Base-by-base conservation (phyloP, 768 basidiomycete genomes). In the Leccinum subtestaceum region DNA sequence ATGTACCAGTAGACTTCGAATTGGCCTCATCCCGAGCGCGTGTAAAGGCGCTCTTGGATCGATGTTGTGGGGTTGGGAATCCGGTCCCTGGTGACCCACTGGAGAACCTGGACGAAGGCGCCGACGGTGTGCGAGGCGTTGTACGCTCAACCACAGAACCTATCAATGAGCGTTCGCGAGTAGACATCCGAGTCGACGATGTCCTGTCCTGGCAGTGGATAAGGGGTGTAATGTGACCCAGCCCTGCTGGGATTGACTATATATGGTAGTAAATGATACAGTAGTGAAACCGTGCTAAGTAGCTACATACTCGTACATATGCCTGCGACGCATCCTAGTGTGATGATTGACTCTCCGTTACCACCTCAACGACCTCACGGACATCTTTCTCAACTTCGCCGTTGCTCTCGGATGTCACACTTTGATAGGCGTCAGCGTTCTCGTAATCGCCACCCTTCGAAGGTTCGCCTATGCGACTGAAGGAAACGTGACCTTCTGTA, bases 21-120 rank as follows among this genome's bases (percentile, higher is more conserved):
- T 56, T 50, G 9, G 56, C 53, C 45, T 72, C 76, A 38, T 83
- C 81, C 61, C 78, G 73, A 36, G 74, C 77, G 3, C 81, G 78
- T 15, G 80, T 74, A 74, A 87, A 87, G 19, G 84, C 82, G 60
- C 86, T 87, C 69, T 76, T 77, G 49, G 81, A 86, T 40, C 88
- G 81, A 70, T 89, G 88, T 53, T 83, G 78, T 4, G 81, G 87
- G 1, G 70, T 63, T 19, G 88, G 88, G 72, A 90, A 90, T 9
- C 87, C 87, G 27, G 78, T 74, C 71, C 52, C 70, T 25, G 54
- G 69, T 1, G 52, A 57, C 8, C 54, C 53, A 0, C 19, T 6
- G 5, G 61, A 45, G 36, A 75, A 65, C 31, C 60, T 65, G 10
- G 63, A 52, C 21, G 72, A 66, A 7, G 70, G 67, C 3, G 66